phyloP scores from a whole-genome alignment of 2,329 filamentous ascomycete species.

The Pseudogymnoascus sp. region DNA sequence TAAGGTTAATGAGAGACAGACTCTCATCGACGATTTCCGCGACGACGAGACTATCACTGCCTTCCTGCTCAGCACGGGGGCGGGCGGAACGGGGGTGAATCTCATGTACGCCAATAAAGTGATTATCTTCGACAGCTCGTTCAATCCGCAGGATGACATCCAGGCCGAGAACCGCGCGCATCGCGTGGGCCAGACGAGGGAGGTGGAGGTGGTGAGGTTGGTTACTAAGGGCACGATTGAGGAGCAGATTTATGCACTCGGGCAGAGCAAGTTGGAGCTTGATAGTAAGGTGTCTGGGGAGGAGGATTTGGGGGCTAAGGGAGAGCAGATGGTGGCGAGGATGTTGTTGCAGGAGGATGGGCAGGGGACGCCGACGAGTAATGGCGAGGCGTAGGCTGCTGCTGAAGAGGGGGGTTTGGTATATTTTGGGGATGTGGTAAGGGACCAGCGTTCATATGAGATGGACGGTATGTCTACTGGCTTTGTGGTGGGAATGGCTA shows the following conservation, averaged over 20 bases:
- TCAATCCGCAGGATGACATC: constrained; percentile 97
- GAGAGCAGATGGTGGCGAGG: constrained; percentile 40
- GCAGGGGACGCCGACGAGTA: not conserved
- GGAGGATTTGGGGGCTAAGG: constrained; percentile 41
- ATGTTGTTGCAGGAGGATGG: constrained; percentile 31
- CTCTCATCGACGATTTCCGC: constrained; percentile 82
- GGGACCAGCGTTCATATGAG: too few relatives aligned
- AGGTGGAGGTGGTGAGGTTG: constrained; percentile 83
- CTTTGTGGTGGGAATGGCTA: not conserved
- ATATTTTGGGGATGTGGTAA: not conserved
- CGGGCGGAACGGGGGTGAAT: constrained; percentile 95
- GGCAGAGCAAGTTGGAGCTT: constrained; percentile 85
- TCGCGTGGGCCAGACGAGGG: constrained; percentile 81
- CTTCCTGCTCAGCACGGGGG: constrained; percentile 87
- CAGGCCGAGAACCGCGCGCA: constrained; percentile 97
- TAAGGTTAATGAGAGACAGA: constrained; percentile 73
- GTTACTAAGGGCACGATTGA: constrained; percentile 80
- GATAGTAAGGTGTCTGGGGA: constrained; percentile 64
- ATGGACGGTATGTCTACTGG: too few relatives aligned
- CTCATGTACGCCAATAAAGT: constrained; percentile 94
- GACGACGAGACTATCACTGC: constrained; percentile 69
- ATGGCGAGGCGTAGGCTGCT: not conserved
- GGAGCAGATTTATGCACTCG: constrained; percentile 85
- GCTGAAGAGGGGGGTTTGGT: not conserved
- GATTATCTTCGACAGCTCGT: constrained; percentile 93